phyloP scores from a whole-genome alignment of 331 rosid genomes.

The Quercus tomentella region DNA sequence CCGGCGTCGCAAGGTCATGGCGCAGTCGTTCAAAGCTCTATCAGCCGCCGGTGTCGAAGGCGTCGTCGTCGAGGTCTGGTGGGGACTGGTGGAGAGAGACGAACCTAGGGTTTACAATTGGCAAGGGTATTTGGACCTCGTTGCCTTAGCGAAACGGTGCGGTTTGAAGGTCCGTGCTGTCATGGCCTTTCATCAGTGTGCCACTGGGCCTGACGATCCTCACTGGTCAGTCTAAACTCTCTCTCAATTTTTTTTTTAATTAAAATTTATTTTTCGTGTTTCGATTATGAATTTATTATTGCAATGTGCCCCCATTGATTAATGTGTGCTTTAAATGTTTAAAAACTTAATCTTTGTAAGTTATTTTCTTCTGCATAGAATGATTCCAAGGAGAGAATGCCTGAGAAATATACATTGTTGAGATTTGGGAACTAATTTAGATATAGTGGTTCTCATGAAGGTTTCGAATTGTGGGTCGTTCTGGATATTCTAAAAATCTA shows the following conservation, averaged over 20 bases:
- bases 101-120: conserved; percentile 38
- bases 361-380: not conserved
- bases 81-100: conserved; percentile 58
- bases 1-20: conserved; percentile 28
- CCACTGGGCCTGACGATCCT: conserved; percentile 38
- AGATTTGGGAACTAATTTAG: not conserved
- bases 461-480: not conserved
- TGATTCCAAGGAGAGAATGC: not conserved
- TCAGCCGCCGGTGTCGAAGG: conserved; percentile 54
- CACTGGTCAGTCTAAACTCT: conserved; percentile 33
- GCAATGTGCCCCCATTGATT: too few species aligned
- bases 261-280: too few species aligned
- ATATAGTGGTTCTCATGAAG: not conserved
- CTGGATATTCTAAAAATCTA: too few species aligned
- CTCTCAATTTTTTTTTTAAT: not conserved
- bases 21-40: conserved; percentile 40
- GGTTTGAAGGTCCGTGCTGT: conserved; percentile 45
- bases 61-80: conserved; percentile 55
- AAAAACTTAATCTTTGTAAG: not conserved
- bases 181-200: conserved; percentile 44
- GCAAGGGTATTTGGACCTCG: conserved; percentile 46
- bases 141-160: conserved; percentile 31
- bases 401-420: too few species aligned
- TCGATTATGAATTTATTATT: too few species aligned
- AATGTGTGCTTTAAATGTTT: too few species aligned